phyloP scores from a whole-genome alignment of 108 stramenopile genomes.

The Cyclotella baltica region DNA sequence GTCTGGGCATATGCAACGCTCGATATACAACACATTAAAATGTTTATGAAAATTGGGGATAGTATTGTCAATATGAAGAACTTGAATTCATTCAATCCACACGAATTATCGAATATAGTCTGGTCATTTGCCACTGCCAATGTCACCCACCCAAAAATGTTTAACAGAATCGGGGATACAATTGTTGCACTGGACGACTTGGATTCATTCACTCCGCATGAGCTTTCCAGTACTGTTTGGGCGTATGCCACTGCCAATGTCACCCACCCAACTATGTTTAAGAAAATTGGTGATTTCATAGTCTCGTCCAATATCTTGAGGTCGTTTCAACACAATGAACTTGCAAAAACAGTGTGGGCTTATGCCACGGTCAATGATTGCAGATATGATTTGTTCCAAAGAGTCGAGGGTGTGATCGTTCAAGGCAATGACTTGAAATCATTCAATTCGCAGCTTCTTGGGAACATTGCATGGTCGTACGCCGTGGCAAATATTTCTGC shows the following conservation, averaged over 20 bases:
- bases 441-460: not conserved
- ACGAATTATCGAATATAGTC: not conserved
- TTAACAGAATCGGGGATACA: too few species aligned
- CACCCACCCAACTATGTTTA: not conserved
- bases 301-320: not conserved
- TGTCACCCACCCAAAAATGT: too few species aligned
- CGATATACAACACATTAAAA: not conserved
- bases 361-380: slow-evolving; percentile 13
- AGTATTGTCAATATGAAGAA: not conserved
- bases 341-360: slow-evolving; percentile 17
- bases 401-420: not conserved
- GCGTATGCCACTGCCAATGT: slow-evolving; percentile 1
- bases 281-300: not conserved
- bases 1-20: slow-evolving; percentile 1
- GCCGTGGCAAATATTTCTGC: not conserved
- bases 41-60: slow-evolving; percentile 6
- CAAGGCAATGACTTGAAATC: not conserved
- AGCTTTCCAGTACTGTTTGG: too few species aligned
- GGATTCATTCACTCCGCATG: too few species aligned
- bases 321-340: not conserved
- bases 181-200: too few species aligned
- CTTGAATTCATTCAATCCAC: not conserved
- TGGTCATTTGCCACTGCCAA: too few species aligned
- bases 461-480: not conserved
- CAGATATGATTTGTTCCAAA: not conserved